phyloP scores from a whole-genome alignment of 805 yeast genomes.

The Tetrapisispora namnaoensis region DNA sequence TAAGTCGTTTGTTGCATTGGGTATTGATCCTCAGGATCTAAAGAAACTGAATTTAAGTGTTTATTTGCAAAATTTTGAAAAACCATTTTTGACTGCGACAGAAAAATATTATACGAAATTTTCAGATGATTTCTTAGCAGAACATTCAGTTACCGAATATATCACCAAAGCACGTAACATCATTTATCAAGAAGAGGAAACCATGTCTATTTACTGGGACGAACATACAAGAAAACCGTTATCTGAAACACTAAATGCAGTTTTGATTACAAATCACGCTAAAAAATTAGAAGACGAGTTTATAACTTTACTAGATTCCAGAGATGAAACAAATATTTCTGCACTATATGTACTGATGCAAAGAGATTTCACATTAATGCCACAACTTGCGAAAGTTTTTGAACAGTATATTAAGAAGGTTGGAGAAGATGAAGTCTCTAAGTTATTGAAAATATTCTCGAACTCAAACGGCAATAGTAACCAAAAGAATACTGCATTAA shows the following conservation, averaged over 20 bases:
- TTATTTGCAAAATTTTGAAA: slow-evolving; percentile 73
- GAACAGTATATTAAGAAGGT: slow-evolving; percentile 61
- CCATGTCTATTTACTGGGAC: slow-evolving; percentile 73
- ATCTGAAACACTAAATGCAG: slow-evolving; percentile 64
- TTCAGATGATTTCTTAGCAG: slow-evolving; percentile 52
- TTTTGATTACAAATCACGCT: slow-evolving; percentile 71
- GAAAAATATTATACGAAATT: slow-evolving; percentile 44
- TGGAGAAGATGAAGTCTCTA: slow-evolving; percentile 35
- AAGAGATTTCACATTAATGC: slow-evolving; percentile 71
- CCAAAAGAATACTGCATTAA: slow-evolving; percentile 8
- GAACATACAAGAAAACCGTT: slow-evolving; percentile 73
- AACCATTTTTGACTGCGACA: slow-evolving; percentile 61
- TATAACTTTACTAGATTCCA: slow-evolving; percentile 57
- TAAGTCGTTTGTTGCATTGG: slow-evolving; percentile 78
- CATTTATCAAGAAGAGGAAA: slow-evolving; percentile 70
- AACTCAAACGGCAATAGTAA: slow-evolving; percentile 33
- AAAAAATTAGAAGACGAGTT: slow-evolving; percentile 70
- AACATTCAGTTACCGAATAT: slow-evolving; percentile 82
- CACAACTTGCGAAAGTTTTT: slow-evolving; percentile 64
- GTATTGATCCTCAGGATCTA: slow-evolving; percentile 83
- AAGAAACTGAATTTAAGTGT: slow-evolving; percentile 76
- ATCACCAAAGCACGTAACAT: slow-evolving; percentile 78
- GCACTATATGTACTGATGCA: slow-evolving; percentile 68
- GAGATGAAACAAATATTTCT: slow-evolving; percentile 51
- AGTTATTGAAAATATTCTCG: slow-evolving; percentile 15